A percentile compares a stretch with the other conserved stretches of the same genome.
phyloP scores from a whole-genome alignment of 805 yeast species.

The Candida patagonica region DNA sequence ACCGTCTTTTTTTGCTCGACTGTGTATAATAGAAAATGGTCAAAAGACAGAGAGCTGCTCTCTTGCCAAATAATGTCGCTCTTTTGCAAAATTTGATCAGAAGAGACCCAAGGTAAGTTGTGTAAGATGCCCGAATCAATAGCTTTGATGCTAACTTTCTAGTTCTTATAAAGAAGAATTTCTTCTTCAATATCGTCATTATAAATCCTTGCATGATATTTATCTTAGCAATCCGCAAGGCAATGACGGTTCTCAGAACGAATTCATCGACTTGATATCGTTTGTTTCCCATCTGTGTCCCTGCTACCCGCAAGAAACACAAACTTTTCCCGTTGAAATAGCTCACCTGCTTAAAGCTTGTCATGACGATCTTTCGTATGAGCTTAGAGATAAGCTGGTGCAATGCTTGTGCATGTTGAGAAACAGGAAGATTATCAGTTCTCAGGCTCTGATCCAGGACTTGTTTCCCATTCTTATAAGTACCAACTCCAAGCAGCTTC shows the following conservation, averaged over 20 bases:
- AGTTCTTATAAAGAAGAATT: constrained; percentile 87
- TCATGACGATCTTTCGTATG: constrained; percentile 76
- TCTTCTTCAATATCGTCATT: constrained; percentile 84
- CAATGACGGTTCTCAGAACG: constrained; percentile 45
- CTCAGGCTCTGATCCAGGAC: constrained; percentile 77
- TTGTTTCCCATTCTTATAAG: constrained; percentile 67
- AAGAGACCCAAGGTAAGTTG: constrained; percentile 65
- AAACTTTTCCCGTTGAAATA: constrained; percentile 73
- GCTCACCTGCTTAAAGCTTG: constrained; percentile 58
- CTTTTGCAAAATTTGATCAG: constrained; percentile 85
- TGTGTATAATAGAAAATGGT: no score
- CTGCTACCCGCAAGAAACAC: constrained; percentile 85
- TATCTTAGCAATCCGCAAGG: constrained; percentile 62
- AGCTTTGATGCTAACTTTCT: constrained; percentile 3
- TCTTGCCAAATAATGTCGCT: constrained; percentile 86
- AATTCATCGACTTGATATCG: constrained; percentile 76
- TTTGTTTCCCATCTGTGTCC: constrained; percentile 87
- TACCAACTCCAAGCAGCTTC: constrained; percentile 72
- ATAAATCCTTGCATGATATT: constrained; percentile 82
- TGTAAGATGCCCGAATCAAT: constrained; percentile 6
- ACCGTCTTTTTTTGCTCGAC: no score
- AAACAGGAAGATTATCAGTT: constrained; percentile 68
- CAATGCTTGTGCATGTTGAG: constrained; percentile 84
- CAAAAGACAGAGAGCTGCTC: constrained; percentile 82
- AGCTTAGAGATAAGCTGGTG: constrained; percentile 81